Conservation (phyloP, 1,284 basidiomycete genomes). For the Peniophora sp. region DNA sequence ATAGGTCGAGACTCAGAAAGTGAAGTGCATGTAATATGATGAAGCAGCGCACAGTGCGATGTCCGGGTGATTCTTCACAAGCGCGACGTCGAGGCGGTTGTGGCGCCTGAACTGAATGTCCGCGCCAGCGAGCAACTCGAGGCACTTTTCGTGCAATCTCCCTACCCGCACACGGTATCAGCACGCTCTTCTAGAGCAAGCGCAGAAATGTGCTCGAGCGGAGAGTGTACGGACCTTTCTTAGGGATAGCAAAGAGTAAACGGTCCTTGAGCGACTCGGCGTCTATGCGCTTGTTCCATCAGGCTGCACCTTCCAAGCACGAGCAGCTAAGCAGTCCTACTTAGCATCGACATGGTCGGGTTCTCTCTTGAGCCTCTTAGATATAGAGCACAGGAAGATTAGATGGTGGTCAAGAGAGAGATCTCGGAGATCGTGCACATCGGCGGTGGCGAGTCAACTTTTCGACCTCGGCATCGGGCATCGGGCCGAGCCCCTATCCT, state of each 20-base stretch:
- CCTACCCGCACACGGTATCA: constrained; percentile 35
- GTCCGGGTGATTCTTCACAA: constrained; percentile 81
- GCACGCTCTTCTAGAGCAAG: constrained; percentile 1
- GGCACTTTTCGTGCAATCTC: constrained; percentile 87
- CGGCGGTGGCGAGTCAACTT: no score
- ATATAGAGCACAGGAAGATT: no score
- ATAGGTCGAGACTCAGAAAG: constrained; percentile 4
- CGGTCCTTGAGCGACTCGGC: constrained; percentile 55
- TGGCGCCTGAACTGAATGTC: constrained; percentile 94
- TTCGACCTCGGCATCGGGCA: no score
- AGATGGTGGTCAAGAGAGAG: no score
- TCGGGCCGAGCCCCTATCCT: no score
- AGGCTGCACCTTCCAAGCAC: not conserved
- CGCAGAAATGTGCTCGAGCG: not conserved
- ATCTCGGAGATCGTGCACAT: no score
- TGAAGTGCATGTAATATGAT: constrained; percentile 1
- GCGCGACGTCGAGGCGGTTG: constrained; percentile 85
- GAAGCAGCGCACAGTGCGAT: constrained; percentile 74
- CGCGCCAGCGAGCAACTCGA: constrained; percentile 82
- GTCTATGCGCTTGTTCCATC: constrained; percentile 14
- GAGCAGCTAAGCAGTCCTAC: no score
- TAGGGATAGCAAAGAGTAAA: constrained; percentile 92
- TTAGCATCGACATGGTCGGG: no score
- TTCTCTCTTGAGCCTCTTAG: no score
- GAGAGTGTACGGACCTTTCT: constrained; percentile 68